Conservation (phyloP, 2,329 filamentous ascomycete species). For the Colletotrichum paranaense region DNA sequence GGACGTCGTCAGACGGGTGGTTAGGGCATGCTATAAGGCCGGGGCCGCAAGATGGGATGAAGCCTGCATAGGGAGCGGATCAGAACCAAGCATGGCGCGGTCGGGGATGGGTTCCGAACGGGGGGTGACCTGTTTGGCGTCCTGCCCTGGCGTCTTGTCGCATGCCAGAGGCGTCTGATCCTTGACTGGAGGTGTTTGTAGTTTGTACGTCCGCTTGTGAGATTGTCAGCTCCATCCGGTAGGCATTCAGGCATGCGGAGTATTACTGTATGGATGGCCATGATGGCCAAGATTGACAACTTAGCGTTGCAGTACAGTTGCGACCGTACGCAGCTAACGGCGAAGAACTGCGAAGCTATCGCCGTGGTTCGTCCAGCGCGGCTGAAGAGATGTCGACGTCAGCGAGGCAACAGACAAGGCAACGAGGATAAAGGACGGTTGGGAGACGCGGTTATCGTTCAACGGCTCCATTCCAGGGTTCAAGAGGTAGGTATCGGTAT, state of each 20-base stretch:
- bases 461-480: conserved; percentile 23
- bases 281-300: neutral
- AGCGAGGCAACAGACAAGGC: conserved; percentile 15
- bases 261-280: too few relatives aligned
- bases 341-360: neutral
- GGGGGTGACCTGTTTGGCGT: conserved; percentile 25
- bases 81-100: conserved; percentile 25
- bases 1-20: neutral
- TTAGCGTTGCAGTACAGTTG: too few relatives aligned
- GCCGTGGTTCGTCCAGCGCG: neutral
- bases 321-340: neutral
- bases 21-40: conserved; percentile 2
- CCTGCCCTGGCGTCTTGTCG: conserved; percentile 23
- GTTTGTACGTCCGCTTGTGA: neutral
- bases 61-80: conserved; percentile 26
- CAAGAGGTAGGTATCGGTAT: neutral
- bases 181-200: neutral
- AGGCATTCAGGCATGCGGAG: neutral
- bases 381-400: neutral
- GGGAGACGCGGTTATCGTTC: neutral
- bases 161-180: conserved; percentile 23
- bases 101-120: conserved; percentile 33
- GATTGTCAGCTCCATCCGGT: neutral
- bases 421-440: neutral
- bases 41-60: conserved; percentile 33